Evolutionary conservation across 169 alveolate genomes (phyloP).

Genomic region (Cryptosporidium sp.): DNA sequence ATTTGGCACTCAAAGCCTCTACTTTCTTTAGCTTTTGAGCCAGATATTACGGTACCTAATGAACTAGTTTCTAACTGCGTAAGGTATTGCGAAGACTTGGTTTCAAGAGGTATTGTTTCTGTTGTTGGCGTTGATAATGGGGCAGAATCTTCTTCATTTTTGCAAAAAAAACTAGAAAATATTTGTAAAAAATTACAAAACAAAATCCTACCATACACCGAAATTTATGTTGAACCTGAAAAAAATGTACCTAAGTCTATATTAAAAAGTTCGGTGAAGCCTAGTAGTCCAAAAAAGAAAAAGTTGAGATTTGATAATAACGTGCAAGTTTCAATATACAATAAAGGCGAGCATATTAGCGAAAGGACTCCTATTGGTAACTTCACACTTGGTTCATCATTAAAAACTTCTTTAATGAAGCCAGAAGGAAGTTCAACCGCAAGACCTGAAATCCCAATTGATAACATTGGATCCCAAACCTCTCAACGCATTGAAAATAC

Average conservation of each 20-base stretch:
- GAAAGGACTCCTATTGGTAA: constrained; percentile 4
- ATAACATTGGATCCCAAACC: neutral
- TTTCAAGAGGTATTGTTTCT: constrained; percentile 29
- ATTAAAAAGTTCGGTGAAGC: constrained; percentile 22
- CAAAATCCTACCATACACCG: constrained; percentile 27
- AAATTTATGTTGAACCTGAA: constrained; percentile 17
- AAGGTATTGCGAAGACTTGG: constrained; percentile 49
- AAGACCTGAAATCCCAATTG: constrained; percentile 44
- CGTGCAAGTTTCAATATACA: constrained; percentile 24
- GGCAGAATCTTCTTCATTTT: neutral
- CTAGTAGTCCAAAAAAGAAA: constrained; percentile 13
- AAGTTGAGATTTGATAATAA: constrained; percentile 31
- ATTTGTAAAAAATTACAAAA: constrained; percentile 54
- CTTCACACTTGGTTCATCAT: constrained; percentile 22
- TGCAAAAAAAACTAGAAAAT: constrained; percentile 23
- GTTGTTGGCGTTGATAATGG: constrained; percentile 3
- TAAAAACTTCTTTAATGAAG: constrained; percentile 29
- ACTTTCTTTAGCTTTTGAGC: constrained; percentile 51
- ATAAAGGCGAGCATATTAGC: neutral
- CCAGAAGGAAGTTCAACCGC: constrained; percentile 33
- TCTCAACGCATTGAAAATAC: neutral
- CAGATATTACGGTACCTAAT: constrained; percentile 62
- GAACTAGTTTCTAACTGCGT: constrained; percentile 64
- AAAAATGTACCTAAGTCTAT: constrained; percentile 27
- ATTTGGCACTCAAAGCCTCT: constrained; percentile 45